phyloP scores from a whole-genome alignment of 306 rosid genomes.

The Sphenostylis stenocarpa region DNA sequence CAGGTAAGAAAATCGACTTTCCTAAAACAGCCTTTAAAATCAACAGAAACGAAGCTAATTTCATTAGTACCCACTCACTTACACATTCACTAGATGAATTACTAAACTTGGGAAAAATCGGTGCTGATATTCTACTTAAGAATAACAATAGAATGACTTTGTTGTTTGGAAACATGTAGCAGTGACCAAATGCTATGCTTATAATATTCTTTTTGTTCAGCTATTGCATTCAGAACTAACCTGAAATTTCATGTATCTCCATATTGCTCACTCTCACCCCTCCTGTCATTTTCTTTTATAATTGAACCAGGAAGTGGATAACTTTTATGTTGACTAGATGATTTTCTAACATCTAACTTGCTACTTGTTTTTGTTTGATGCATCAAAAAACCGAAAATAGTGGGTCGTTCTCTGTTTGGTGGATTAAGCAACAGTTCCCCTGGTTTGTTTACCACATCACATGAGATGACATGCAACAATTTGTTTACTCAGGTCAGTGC shows the following conservation, averaged over 20 bases:
- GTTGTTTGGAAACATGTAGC: background rate
- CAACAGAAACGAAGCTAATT: background rate
- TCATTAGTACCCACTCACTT: background rate
- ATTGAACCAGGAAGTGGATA: background rate
- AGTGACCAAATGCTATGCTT: background rate
- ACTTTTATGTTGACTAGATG: background rate
- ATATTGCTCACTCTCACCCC: background rate
- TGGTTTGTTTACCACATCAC: constrained; percentile 46
- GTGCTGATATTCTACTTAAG: too few species aligned
- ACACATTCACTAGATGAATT: background rate
- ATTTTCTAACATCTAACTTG: background rate
- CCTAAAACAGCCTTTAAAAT: background rate
- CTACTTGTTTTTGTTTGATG: constrained; percentile 26
- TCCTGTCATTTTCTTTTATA: background rate
- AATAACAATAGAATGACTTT: background rate
- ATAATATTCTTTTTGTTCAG: background rate
- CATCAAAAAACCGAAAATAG: constrained; percentile 42
- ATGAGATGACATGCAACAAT: constrained; percentile 45
- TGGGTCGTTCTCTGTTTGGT: constrained; percentile 66
- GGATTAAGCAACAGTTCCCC: constrained; percentile 52
- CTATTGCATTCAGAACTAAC: background rate
- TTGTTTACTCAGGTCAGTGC: constrained; percentile 66
- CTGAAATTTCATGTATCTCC: background rate
- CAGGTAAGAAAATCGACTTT: background rate
- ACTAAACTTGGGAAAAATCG: background rate